phyloP scores from a whole-genome alignment of 2,329 filamentous ascomycete genomes.

The Penicillium occitanis region DNA sequence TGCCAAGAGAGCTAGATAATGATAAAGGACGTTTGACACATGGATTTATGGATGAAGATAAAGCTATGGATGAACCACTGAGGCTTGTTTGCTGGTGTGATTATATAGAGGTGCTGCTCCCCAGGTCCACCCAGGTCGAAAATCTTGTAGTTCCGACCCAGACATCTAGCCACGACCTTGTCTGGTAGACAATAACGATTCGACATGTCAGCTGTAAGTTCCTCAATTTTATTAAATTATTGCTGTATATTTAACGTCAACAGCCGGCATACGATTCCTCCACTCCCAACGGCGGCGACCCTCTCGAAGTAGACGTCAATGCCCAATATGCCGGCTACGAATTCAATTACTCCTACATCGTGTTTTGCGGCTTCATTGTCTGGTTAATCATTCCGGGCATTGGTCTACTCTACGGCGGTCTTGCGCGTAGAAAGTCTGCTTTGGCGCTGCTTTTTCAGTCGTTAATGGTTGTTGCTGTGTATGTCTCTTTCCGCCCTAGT shows the following conservation, averaged over 20 bases:
- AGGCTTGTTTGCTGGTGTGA: neutral
- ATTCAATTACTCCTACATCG: constrained; percentile 61
- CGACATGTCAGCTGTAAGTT: constrained; percentile 16
- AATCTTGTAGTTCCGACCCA: neutral
- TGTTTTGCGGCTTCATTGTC: constrained; percentile 60
- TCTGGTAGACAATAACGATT: neutral
- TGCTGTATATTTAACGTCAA: constrained; percentile 12
- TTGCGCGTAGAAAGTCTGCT: constrained; percentile 62
- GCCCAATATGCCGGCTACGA: constrained; percentile 59
- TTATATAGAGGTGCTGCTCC: constrained; percentile 1
- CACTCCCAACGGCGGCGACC: constrained; percentile 56
- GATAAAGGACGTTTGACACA: neutral
- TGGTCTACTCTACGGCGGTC: constrained; percentile 63
- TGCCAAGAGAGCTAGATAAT: neutral
- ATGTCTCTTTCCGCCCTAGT: constrained; percentile 21
- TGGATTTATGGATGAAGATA: neutral
- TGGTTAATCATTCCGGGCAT: constrained; percentile 68
- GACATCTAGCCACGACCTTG: neutral
- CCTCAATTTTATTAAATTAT: neutral
- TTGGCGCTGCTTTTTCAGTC: constrained; percentile 63
- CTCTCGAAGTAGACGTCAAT: constrained; percentile 56
- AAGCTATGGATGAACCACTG: neutral
- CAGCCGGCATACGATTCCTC: constrained; percentile 39
- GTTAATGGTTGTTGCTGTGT: constrained; percentile 58
- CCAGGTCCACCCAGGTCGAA: neutral